Base-by-base conservation (phyloP, 768 basidiomycete species). In the Stropharia rugosoannulata region DNA sequence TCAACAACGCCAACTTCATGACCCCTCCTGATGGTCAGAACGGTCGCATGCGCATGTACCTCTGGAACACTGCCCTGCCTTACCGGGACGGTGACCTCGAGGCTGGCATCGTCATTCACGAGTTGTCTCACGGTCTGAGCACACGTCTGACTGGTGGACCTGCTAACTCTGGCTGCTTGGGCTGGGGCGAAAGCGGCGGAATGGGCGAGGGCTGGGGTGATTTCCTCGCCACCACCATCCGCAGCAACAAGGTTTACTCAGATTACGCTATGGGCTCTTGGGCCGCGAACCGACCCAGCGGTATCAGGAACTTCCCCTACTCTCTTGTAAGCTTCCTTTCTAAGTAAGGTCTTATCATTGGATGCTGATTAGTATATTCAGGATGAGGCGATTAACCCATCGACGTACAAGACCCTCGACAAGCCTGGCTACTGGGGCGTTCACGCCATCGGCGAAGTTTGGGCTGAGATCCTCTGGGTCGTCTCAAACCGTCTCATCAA, bases 171-270 rank as follows among this genome's bases (percentile, higher is more conserved):
- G 91, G 90, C 2, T 97, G 95, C 69, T 85, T 98, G 54, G 93
- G 93, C 10, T 98, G 90, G 87, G 95, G 96, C 49, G 95, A 98
- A 75, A 80, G 86, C 25, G 96, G 96, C 38, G 96, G 95, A 22
- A 98, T 98, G 95, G 95, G 95, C 61, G 94, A 97, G 73, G 95
- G 95, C 12, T 97, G 95, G 95, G 95, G 95, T 59, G 91, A 95
- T 63, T 94, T 87, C 75, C 73, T 97, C 48, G 95, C 94, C 5
- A 98, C 95, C 0, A 84, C 84, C 0, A 89, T 95, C 66, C 85
- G 95, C 46, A 89, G 89, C 73, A 89, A 78, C 46, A 78, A 78
- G 66, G 73, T 72, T 49, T 91, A 94, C 74, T 79, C 81, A 3
- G 89, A 94, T 68, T 95, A 85, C 63, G 74, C 88, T 1, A 97